Percentiles rank a stretch among this genome's conserved stretches.
These are phyloP conservation scores for Melaleuca quinquenervia DNA, from an alignment of 345 rosid species.

Conservation along the genomic window DNA sequence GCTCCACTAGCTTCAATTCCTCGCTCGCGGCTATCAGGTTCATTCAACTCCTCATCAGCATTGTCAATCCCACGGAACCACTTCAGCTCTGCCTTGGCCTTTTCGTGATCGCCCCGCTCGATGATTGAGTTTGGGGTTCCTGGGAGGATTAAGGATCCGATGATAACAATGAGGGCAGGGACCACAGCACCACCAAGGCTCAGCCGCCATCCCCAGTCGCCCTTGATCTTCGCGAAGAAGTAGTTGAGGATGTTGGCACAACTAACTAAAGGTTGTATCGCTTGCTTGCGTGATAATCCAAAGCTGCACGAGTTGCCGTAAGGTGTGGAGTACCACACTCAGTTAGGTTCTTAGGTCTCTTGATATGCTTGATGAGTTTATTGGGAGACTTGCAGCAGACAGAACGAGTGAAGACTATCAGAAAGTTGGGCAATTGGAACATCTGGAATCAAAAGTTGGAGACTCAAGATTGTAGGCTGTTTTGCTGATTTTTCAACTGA, in stretches of 20 bases:
- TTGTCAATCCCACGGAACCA: background rate
- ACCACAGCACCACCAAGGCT: conserved; percentile 43
- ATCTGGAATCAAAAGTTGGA: background rate
- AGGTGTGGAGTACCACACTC: background rate
- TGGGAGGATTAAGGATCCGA: background rate
- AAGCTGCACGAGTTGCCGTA: background rate
- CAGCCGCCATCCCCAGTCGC: conserved; percentile 12
- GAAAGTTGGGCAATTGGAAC: background rate
- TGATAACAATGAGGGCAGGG: conserved; percentile 34
- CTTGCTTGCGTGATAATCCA: background rate
- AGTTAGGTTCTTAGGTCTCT: background rate
- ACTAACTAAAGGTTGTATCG: background rate
- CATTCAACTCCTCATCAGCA: background rate
- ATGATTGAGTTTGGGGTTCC: conserved; percentile 11
- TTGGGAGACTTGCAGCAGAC: background rate
- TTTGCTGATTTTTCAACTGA: background rate
- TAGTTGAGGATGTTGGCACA: conserved; percentile 9
- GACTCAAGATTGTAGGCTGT: background rate
- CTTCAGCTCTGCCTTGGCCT: conserved; percentile 4
- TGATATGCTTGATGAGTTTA: background rate
- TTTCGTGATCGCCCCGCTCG: background rate
- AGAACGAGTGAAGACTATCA: background rate
- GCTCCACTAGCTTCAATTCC: background rate
- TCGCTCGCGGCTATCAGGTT: conserved; percentile 1
- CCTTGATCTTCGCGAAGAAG: conserved; percentile 6